Conservation (phyloP, 2,329 filamentous ascomycete genomes). For the Colletotrichum sidae region DNA sequence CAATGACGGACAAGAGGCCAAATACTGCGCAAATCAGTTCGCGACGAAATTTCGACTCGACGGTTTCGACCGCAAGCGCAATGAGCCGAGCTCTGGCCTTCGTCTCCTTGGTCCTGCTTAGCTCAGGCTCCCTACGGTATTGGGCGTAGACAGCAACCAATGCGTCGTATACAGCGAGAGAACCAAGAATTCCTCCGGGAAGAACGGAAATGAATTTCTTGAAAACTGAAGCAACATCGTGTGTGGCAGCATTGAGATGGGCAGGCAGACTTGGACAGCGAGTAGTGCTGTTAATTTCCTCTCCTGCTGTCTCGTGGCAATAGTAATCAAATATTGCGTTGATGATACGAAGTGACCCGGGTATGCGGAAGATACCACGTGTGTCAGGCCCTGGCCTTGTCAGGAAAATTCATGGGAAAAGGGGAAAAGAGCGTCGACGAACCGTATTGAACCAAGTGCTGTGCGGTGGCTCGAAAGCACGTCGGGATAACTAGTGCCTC, state of each 20-base stretch:
- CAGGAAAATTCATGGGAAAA: constrained; percentile 34
- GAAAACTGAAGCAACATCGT: constrained; percentile 76
- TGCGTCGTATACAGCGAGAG: constrained; percentile 69
- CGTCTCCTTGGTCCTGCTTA: constrained; percentile 63
- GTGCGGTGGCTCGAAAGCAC: constrained; percentile 74
- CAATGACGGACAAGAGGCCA: constrained; percentile 72
- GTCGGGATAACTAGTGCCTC: constrained; percentile 70
- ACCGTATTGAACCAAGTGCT: constrained; percentile 72
- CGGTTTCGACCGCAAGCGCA: constrained; percentile 69
- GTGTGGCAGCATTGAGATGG: constrained; percentile 69
- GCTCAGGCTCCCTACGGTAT: constrained; percentile 62
- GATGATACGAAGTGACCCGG: constrained; percentile 68
- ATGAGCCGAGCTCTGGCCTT: constrained; percentile 73
- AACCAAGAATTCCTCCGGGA: constrained; percentile 75
- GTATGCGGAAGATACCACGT: constrained; percentile 72
- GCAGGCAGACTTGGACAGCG: constrained; percentile 68
- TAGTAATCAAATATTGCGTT: constrained; percentile 73
- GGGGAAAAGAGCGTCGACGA: constrained; percentile 37
- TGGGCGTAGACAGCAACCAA: constrained; percentile 71
- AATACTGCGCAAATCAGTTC: constrained; percentile 76
- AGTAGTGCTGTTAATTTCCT: constrained; percentile 67
- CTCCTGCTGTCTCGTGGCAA: constrained; percentile 59
- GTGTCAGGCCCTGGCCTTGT: constrained; percentile 51
- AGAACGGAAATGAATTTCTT: constrained; percentile 73
- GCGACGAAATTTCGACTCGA: constrained; percentile 69